Percentiles rank a stretch among this genome's conserved stretches.
phyloP scores from a whole-genome alignment of 176 grass and related monocot genomes.

The Paspalum vaginatum region DNA sequence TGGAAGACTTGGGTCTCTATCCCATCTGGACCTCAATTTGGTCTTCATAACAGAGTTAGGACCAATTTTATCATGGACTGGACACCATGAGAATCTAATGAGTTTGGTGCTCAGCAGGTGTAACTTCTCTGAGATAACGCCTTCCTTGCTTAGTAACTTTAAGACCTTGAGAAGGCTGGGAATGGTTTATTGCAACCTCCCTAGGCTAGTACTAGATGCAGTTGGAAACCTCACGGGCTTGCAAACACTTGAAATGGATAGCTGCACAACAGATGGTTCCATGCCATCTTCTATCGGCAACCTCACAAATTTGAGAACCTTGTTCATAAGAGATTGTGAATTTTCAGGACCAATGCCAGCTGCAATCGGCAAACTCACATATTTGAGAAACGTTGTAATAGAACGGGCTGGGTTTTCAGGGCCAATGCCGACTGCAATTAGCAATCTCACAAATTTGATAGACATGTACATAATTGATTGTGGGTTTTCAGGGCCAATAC shows the following conservation, averaged over 20 bases:
- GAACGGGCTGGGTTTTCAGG: neutral
- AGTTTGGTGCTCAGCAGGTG: neutral
- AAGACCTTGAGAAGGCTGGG: neutral
- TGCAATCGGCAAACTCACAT: neutral
- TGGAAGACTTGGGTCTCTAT: neutral
- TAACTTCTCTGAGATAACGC: neutral
- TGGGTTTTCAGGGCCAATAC: neutral
- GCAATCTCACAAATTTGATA: neutral
- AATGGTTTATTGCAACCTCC: neutral
- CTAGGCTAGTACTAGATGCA: neutral
- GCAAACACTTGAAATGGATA: neutral
- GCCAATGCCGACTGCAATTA: neutral
- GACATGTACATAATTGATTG: neutral
- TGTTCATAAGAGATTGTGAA: neutral
- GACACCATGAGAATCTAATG: neutral
- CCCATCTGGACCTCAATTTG: neutral
- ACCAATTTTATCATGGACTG: neutral
- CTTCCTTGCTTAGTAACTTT: neutral
- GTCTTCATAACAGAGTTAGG: neutral
- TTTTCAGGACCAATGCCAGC: slow-evolving; percentile 10
- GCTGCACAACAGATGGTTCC: neutral
- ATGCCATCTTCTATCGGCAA: slow-evolving; percentile 3
- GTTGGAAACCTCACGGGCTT: neutral
- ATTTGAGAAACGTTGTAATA: neutral
- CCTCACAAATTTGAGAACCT: neutral